Percentiles rank a stretch among this genome's conserved stretches.
Conservation (phyloP, 306 rosid species). For the Mucuna pruriens region DNA sequence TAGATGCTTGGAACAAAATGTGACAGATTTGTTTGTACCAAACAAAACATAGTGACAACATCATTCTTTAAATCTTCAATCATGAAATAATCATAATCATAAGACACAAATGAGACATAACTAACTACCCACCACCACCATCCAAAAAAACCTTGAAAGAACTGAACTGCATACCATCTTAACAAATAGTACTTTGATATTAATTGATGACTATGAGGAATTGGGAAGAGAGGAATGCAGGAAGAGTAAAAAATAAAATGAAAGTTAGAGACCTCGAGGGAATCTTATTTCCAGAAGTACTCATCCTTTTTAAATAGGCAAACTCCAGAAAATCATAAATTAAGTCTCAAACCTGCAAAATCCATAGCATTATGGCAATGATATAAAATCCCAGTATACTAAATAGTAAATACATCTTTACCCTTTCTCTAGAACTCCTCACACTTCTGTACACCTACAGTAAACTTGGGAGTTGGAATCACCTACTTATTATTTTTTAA, state of each 20-base stretch:
- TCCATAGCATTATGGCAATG: neutral
- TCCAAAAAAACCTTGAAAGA: neutral
- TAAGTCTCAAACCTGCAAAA: neutral
- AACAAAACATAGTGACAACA: slow-evolving; percentile 2
- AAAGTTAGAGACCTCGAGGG: slow-evolving; percentile 2
- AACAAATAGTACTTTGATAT: slow-evolving; percentile 2
- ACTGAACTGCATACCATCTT: neutral
- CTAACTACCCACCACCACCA: neutral
- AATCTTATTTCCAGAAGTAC: neutral
- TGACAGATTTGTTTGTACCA: slow-evolving; percentile 13
- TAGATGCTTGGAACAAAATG: neutral
- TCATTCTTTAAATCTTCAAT: neutral
- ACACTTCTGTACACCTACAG: neutral
- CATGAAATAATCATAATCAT: slow-evolving; percentile 3
- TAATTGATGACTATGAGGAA: slow-evolving; percentile 10
- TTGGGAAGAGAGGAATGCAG: neutral
- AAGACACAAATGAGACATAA: too few relatives aligned
- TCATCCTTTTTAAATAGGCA: neutral
- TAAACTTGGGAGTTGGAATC: neutral
- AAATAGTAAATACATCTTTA: neutral
- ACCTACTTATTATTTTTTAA: neutral
- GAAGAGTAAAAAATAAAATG: neutral
- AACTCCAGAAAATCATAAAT: slow-evolving; percentile 2
- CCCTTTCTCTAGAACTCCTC: neutral
- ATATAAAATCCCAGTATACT: neutral